Base-by-base conservation (phyloP, 179 eudicot species). In the Heliamphora pulchella region DNA sequence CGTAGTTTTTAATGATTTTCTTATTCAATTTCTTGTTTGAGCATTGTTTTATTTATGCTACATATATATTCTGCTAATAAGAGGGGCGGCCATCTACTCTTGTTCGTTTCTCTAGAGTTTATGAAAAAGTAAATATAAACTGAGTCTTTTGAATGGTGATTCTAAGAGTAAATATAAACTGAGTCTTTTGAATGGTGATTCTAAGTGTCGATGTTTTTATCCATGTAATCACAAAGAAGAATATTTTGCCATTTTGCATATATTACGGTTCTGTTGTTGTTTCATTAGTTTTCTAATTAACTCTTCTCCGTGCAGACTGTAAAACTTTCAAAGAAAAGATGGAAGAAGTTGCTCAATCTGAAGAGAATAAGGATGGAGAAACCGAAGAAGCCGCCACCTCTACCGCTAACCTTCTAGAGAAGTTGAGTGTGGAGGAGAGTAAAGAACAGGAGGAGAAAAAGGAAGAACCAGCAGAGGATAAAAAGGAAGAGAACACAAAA, bases 331-430 rank as follows among this genome's bases (percentile, higher is more conserved):
- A 78, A 78, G 81, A 78, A 3, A 68, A 78, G 75, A 14, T 78
- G n/a, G 75, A 78, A 69, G 81, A 78, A 78, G 75, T 78, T 41
- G 81, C 75, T 69, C 67, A 78, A 68, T 68, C 75, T 8, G 67
- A 54, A 68, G 81, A 55, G 67, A 78, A 69, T 31, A 31, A 31
- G 48, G 48, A 55, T n/a, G 81, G 75, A 41, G 81, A 68, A 39
- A 78, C 67, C 7, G 75, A 78, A 55, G 81, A 78, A 78, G 67
- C 81, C 31, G n/a, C n/a, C n/a, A 55, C 54, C 63, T 54, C 81
- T 43, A 22, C 81, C 43, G 81, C 75, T 68, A 47, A 55, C 67
- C 75, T 78, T 41, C 39, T 78, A 44, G 75, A 44, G 17, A 69
- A 78, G 11, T 69, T 78, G 55, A 78, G 66, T 69, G 81, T 78